Base-by-base conservation (phyloP, 768 basidiomycete species). In the Rhodotorula paludigena region DNA sequence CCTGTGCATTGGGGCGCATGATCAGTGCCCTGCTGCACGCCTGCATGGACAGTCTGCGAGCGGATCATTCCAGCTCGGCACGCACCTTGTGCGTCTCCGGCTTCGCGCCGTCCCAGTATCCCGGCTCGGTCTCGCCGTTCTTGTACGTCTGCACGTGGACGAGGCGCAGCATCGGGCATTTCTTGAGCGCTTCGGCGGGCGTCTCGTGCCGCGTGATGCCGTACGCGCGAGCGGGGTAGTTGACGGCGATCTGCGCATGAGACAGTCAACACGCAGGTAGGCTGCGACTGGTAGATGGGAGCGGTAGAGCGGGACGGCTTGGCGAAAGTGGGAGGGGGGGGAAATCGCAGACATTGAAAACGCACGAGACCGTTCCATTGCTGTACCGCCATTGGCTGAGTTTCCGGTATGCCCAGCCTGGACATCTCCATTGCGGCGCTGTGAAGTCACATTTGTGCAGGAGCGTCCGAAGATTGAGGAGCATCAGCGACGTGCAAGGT, bases 91-190 rank as follows among this genome's bases (percentile, higher is more conserved):
- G 93, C 21, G 92, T 94, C 66, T 83, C 82, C 2, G 88, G 87
- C 77, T 94, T 87, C 20, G 92, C 85, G 71, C 92, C 83, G n/a
- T 89, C 85, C 87, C 89, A 90, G 77, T 98, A 96, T 2, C 87
- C 87, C 25, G 94, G 90, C 77, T 93, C 88, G 54, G 80, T 80
- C 60, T 89, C 89, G 10, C 91, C 91, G 72, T 91, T 89, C 74
- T 80, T 88, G 79, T 91, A 98, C 18, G 96, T 98, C 25, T 93
- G 92, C 23, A 94, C 92, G 80, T 99, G 94, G 12, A 96, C 88
- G 25, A 90, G 85, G 41, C 85, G 81, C 14, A 98, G 80, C 57
- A 90, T 80, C 0, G 94, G 93, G 77, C 93, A 98, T 71, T 85
- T 84, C 78, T 88, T 86, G 79, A 86, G 83, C 12, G 94, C 90